Base-by-base conservation (phyloP, 139 green algal species). In the Micromonas pusilla region DNA sequence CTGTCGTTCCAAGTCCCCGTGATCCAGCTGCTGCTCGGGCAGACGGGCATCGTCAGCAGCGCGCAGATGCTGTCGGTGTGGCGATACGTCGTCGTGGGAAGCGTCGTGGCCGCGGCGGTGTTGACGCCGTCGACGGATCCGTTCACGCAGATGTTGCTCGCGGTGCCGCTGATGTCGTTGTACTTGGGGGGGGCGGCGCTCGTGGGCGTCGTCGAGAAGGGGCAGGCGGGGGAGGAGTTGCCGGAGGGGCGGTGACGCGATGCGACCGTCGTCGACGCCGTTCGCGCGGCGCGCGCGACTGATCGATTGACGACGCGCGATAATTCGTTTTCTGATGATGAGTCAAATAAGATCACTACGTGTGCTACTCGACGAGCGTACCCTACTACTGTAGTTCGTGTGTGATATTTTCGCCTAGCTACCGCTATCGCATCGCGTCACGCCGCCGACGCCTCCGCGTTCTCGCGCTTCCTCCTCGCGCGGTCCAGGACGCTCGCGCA, bases 1-100 rank as follows among this genome's bases (percentile, higher is more conserved):
- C 87, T 98, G 30, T 89, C 92, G 20, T 98, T 98, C 87, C 94
- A 98, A 90, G 93, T 99, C 33, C 95, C 95, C 0, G 93, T 99
- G 66, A 91, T 99, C 62, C 95, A 99, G 84, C 81, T 99, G 19
- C 85, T 99, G 83, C 86, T 99, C 77, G 95, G 95, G 30, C 89
- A 96, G 84, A 88, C 92, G 60, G 91, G 95, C 28, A 76, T 99
- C 9, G 91, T 99, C 25, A 91, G 77, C 33, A 89, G 80, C 3
- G 63, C 93, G 79, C 88, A 93, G 78, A 98, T 99, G 94, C 88
- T 99, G n/a, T 70, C 57, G 31, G 84, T 96, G 36, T 99, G 95
- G 95, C 86, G 91, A 34, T 99, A 91, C 78, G 95, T 99, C 38
- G 89, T 99, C 37, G 95, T 99, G 39, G 95, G 95, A 9, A 85